Evolutionary conservation across 116 monocot species (phyloP), one percentile per base, ranked within the genome.

Genomic region (Papilionanthe hybrid): DNA sequence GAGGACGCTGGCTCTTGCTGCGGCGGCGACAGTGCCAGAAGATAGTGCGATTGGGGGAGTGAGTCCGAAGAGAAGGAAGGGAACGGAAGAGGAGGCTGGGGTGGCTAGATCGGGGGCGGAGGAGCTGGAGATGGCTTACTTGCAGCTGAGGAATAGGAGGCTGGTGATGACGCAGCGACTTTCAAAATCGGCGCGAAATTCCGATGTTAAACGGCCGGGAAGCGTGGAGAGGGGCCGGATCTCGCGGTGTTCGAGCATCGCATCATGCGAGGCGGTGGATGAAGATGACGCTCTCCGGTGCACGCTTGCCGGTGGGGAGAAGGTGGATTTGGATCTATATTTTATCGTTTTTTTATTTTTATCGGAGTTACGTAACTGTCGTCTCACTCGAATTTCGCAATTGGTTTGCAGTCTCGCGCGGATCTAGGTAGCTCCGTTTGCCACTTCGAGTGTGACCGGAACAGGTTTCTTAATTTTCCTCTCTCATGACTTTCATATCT

Each of bases 111-210:
- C 76, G 75, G 75, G 19, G 42, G n/a, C 67, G 53, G 63, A 55
- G 66, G 79, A 77, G 17, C 76, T 75, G 29, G 75, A 80, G 79
- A 80, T 69, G 63, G 75, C 79, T 15, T 89, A 83, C 77, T 85
- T 89, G 49, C 81, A 86, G 66, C 86, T 89, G 42, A 75, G 88
- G 56, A 89, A 81, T 75, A 25, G 88, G 57, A 83, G 79, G 42
- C 60, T 89, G 13, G 63, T 81, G 78, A 82, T 83, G 85, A 73
- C 80, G 55, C 27, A 69, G 25, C 80, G 76, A 72, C 75, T 63
- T 18, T 42, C 78, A 11, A 83, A 80, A 55, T 56, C 75, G 2
- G 67, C 45, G 22, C 69, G 7, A 49, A 84, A 72, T 60, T 79
- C 78, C 5, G 42, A 49, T 7, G 11, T 48, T 18, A 11, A 28